phyloP scores from a whole-genome alignment of 208 protist species.

The Vickermania spadyakhi region DNA sequence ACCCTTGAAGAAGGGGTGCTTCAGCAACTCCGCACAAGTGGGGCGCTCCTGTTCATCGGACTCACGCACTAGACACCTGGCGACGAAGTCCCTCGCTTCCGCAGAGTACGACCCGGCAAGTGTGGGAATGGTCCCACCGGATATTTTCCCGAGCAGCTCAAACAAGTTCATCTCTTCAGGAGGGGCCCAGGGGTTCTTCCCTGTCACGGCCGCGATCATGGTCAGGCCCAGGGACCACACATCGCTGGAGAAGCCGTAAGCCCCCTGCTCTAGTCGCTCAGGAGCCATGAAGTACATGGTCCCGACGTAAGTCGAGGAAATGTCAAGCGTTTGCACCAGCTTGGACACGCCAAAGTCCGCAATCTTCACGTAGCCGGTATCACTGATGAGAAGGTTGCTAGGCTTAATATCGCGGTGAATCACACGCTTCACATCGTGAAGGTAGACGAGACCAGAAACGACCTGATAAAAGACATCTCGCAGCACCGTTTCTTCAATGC shows the following conservation, averaged over 20 bases:
- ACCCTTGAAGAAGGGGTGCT: conserved; percentile 64
- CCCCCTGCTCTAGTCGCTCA: conserved; percentile 81
- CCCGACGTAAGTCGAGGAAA: conserved; percentile 89
- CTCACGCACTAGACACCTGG: conserved; percentile 58
- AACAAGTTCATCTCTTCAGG: conserved; percentile 86
- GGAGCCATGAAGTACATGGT: conserved; percentile 94
- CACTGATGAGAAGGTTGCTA: conserved; percentile 95
- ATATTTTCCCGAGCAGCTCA: conserved; percentile 70
- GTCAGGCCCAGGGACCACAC: conserved; percentile 90
- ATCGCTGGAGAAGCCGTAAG: conserved; percentile 90
- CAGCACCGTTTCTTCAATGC: conserved; percentile 69
- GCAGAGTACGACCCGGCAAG: conserved; percentile 58
- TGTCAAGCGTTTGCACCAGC: conserved; percentile 76
- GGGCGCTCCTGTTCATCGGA: conserved; percentile 38
- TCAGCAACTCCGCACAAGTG: conserved; percentile 58
- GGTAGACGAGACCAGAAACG: conserved; percentile 70
- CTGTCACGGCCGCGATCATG: conserved; percentile 71
- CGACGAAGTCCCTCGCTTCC: conserved; percentile 65
- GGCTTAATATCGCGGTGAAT: conserved; percentile 97
- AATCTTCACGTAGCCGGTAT: conserved; percentile 84
- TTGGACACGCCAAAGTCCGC: conserved; percentile 92
- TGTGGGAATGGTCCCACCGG: conserved; percentile 59
- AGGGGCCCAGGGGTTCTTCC: conserved; percentile 80
- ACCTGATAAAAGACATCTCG: conserved; percentile 83
- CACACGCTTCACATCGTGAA: conserved; percentile 79